These are phyloP conservation scores for Calamus simplicifolius DNA, from an alignment of 176 grass and related monocot species.

Conservation along the genomic window DNA sequence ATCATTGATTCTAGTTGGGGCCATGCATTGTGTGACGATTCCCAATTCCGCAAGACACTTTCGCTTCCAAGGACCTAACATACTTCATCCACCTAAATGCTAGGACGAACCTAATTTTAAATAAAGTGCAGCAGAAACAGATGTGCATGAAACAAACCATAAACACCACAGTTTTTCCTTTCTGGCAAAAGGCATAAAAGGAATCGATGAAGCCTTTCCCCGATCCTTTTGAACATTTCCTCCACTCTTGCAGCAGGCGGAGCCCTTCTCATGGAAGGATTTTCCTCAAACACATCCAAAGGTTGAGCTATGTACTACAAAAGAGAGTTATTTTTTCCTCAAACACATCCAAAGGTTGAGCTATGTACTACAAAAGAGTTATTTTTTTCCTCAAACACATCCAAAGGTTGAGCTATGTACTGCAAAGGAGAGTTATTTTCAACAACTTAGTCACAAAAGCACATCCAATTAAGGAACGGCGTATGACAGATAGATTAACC, in stretches of 20 bases:
- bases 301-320: slow-evolving; percentile 49
- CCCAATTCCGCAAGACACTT: slow-evolving; percentile 87
- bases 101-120: no score
- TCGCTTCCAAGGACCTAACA: slow-evolving; percentile 74
- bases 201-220: slow-evolving; percentile 49
- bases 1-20: slow-evolving; percentile 77
- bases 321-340: background rate
- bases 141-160: slow-evolving; percentile 40
- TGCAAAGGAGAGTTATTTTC: no score
- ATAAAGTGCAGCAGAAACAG: no score
- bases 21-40: slow-evolving; percentile 84
- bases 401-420: no score
- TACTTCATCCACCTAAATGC: no score
- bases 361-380: no score
- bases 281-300: slow-evolving; percentile 52
- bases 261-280: slow-evolving; percentile 29
- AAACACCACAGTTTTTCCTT: slow-evolving; percentile 86
- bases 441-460: no score
- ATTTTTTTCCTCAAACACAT: no score
- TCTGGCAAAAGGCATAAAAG: slow-evolving; percentile 75
- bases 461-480: no score
- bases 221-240: slow-evolving; percentile 57
- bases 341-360: no score
- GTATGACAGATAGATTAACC: no score
- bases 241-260: slow-evolving; percentile 58